Base-by-base conservation (phyloP, 2,329 filamentous ascomycete species). In the Botrytis elliptica region DNA sequence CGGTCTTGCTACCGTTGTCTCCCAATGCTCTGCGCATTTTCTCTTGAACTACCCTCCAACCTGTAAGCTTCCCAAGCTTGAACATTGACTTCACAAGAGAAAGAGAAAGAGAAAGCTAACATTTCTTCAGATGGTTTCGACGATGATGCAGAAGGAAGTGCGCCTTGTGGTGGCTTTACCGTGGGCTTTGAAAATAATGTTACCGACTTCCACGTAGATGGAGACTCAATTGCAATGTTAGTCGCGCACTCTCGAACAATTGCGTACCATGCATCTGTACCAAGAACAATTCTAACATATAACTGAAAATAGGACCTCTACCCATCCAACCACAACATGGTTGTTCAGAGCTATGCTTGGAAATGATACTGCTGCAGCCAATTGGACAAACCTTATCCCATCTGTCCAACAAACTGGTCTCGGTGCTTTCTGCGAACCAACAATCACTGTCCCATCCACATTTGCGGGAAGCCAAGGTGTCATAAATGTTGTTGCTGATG, bases 291-390 rank as follows among this genome's bases (percentile, higher is more conserved):
- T 4, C 40, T 64, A 52, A 74, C 78, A 86, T 68, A 18, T 68
- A 18, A 29, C 22, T 14, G 29, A n/a, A 38, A 33, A 49, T 36
- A 73, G 72, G 57, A 81, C 80, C 12, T 83, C 85, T 12, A 84
- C 83, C 4, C 89, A 91, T 78, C 83, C 86, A 5, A 83, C 88
- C 79, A 82, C 83, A 76, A 87, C 83, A 72, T 90, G 85, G 86
- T 83, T 90, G 25, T 87, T 88, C 83, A 88, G 89, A 75, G 86
- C 85, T 75, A 90, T 88, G 20, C 82, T 85, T 33, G 88, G 88
- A 77, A 77, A 82, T 66, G 83, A 83, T 18, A 52, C 74, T 22
- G 85, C 84, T 62, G 78, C 79, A 33, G 86, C 85, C 79, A 73
- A 73, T 16, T 90, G 88, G 88, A 85, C 86, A 40, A 82, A 88